Percentiles rank a stretch among this genome's conserved stretches.
Conservation (phyloP, 306 rosid genomes). For the Prunus fruticosa region DNA sequence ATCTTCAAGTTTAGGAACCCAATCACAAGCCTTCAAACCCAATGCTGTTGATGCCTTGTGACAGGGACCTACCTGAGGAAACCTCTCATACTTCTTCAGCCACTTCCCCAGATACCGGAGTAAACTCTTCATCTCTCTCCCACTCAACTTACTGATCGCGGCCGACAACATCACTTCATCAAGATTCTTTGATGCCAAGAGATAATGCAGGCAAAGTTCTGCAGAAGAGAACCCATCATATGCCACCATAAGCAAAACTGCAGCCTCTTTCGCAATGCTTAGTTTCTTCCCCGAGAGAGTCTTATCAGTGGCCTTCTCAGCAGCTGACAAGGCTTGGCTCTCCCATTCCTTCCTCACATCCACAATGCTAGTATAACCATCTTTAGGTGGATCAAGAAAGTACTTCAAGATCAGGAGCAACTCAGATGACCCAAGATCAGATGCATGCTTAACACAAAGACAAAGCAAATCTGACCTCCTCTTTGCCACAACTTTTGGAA, state of each 20-base stretch:
- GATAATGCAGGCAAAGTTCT: slow-evolving; percentile 75
- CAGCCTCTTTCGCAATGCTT: slow-evolving; percentile 59
- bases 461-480: slow-evolving; percentile 64
- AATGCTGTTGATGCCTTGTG: slow-evolving; percentile 37
- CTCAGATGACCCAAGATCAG: slow-evolving; percentile 61
- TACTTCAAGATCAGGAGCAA: slow-evolving; percentile 61
- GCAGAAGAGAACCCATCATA: slow-evolving; percentile 65
- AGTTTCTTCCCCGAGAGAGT: slow-evolving; percentile 32
- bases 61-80: slow-evolving; percentile 72
- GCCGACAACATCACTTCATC: slow-evolving; percentile 51
- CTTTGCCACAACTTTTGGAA: slow-evolving; percentile 45
- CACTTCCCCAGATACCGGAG: slow-evolving; percentile 72
- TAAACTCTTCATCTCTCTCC: slow-evolving; percentile 58
- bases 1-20: slow-evolving; percentile 84
- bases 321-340: slow-evolving; percentile 58
- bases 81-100: slow-evolving; percentile 81
- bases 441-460: slow-evolving; percentile 58
- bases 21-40: slow-evolving; percentile 63
- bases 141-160: slow-evolving; percentile 57
- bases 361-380: slow-evolving; percentile 33
- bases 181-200: slow-evolving; percentile 61
- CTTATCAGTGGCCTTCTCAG: slow-evolving; percentile 45
- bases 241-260: slow-evolving; percentile 73
- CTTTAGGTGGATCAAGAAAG: slow-evolving; percentile 57
- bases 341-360: slow-evolving; percentile 80